Conservation (phyloP, 768 basidiomycete species). For the Mycena filopes region DNA sequence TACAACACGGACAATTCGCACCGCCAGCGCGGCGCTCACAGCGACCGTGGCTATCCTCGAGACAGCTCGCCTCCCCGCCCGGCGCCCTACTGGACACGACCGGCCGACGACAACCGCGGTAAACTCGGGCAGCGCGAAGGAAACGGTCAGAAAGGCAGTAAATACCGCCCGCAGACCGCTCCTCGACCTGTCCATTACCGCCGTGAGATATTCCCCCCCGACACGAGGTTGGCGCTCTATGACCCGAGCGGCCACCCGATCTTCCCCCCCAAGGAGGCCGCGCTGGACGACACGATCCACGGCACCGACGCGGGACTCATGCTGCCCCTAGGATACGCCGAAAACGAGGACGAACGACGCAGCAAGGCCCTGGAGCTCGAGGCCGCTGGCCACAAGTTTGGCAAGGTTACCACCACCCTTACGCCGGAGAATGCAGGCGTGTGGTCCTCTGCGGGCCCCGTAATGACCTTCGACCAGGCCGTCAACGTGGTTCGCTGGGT, state of each 20-base stretch:
- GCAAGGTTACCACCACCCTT: not conserved
- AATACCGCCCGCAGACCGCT: no score
- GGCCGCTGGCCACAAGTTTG: not conserved
- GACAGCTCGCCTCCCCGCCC: no score
- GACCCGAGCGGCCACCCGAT: not conserved
- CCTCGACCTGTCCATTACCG: no score
- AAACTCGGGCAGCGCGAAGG: no score
- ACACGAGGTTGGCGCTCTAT: not conserved
- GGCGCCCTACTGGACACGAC: no score
- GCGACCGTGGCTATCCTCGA: no score
- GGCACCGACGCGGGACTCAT: not conserved
- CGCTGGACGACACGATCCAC: not conserved
- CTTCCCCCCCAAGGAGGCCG: not conserved
- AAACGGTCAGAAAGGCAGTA: no score
- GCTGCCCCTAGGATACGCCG: not conserved
- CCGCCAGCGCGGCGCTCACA: no score
- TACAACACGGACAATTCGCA: no score
- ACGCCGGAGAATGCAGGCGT: not conserved
- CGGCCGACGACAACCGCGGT: no score
- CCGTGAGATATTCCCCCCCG: slow-evolving; percentile 35
- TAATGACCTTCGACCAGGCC: not conserved
- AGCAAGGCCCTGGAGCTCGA: not conserved
- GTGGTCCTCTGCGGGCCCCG: not conserved
- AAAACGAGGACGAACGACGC: not conserved
- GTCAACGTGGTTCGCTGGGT: not conserved